Evolutionary conservation across 2,329 filamentous ascomycete genomes (phyloP).

Genomic region (Botrytis deweyae): DNA sequence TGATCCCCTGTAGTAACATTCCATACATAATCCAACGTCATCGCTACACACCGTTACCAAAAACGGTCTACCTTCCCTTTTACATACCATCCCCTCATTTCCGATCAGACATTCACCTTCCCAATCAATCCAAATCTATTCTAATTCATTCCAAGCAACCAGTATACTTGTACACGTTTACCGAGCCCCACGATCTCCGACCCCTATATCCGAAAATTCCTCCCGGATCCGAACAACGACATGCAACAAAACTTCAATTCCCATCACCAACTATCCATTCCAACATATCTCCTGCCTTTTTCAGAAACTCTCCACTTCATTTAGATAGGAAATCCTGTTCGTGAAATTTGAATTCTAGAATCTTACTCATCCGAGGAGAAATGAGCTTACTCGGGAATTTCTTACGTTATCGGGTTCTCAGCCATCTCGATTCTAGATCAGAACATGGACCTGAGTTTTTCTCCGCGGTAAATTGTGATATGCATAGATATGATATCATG

Average conservation of each 20-base stretch:
- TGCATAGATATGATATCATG: neutral
- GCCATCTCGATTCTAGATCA: neutral
- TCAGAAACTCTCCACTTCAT: neutral
- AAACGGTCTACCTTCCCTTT: neutral
- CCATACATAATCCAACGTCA: neutral
- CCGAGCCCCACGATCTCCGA: neutral
- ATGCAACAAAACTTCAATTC: neutral
- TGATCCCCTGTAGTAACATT: neutral
- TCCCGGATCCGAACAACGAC: neutral
- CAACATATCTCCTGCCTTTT: neutral
- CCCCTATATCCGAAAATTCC: neutral
- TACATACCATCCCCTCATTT: neutral
- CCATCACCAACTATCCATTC: neutral
- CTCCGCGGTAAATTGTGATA: neutral
- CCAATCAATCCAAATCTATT: neutral
- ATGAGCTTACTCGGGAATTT: neutral
- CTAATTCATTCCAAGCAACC: neutral
- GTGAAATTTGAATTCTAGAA: neutral
- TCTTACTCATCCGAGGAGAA: neutral
- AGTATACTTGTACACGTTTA: no score
- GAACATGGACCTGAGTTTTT: neutral
- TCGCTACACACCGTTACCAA: neutral
- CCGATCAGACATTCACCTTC: neutral
- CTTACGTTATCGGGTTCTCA: neutral
- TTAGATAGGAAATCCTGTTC: accelerated